Evolutionary conservation across 2,329 filamentous ascomycete species (phyloP).

Genomic region (Trichophyton mentagrophytes): DNA sequence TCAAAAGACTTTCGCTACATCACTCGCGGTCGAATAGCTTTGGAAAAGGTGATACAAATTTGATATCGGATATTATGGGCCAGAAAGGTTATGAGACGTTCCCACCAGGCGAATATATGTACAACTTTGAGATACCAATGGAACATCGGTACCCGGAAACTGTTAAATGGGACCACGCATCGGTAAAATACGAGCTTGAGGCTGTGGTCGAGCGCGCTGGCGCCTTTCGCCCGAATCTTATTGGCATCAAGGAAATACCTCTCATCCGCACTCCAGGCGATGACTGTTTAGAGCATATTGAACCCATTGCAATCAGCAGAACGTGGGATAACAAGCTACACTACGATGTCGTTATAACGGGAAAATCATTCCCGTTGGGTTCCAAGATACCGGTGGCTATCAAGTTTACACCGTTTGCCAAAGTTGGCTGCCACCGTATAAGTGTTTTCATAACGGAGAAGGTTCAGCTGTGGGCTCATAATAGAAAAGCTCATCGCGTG

Average conservation of each 20-base stretch:
- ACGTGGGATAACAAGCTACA: constrained; percentile 93
- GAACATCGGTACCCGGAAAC: constrained; percentile 72
- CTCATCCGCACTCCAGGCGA: constrained; percentile 79
- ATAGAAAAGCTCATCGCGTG: constrained; percentile 71
- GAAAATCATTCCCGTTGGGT: constrained; percentile 85
- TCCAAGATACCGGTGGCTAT: constrained; percentile 84
- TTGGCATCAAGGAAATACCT: constrained; percentile 67
- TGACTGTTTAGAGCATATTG: constrained; percentile 76
- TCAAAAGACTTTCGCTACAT: constrained; percentile 62
- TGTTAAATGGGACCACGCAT: constrained; percentile 73
- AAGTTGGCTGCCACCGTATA: constrained; percentile 84
- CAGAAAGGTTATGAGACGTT: constrained; percentile 81
- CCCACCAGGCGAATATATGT: constrained; percentile 58
- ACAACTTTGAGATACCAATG: constrained; percentile 69
- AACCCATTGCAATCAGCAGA: constrained; percentile 84
- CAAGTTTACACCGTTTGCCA: constrained; percentile 81
- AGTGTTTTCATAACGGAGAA: constrained; percentile 87
- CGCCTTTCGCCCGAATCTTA: constrained; percentile 76
- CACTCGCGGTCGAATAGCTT: constrained; percentile 70
- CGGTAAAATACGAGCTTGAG: constrained; percentile 77
- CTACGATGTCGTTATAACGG: constrained; percentile 92
- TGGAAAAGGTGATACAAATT: constrained; percentile 59
- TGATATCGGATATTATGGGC: constrained; percentile 43
- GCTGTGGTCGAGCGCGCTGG: constrained; percentile 74
- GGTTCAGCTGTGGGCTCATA: constrained; percentile 78